A percentile compares a stretch with the other conserved stretches of the same genome.
These are phyloP conservation scores for Neonectria sp. DNA, from an alignment of 2,329 filamentous ascomycete genomes.

Conservation along the genomic window DNA sequence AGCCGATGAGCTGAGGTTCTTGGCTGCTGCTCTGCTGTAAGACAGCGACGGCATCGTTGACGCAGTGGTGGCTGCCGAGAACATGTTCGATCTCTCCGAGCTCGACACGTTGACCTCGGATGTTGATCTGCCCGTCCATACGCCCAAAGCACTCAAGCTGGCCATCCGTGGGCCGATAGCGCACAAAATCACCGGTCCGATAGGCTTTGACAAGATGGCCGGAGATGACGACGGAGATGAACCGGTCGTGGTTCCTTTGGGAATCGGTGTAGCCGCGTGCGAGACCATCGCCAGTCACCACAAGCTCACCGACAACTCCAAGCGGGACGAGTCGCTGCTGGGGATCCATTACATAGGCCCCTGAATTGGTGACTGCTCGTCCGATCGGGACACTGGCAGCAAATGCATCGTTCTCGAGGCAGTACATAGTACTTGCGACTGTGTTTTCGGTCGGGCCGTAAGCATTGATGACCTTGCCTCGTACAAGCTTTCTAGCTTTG, in stretches of 20 bases:
- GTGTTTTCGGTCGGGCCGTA: constrained; percentile 43
- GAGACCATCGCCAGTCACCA: constrained; percentile 43
- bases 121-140: constrained; percentile 43
- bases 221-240: neutral
- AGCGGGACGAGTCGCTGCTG: constrained; percentile 42
- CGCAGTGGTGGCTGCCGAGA: neutral
- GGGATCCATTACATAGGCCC: constrained; percentile 44
- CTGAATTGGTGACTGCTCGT: constrained; percentile 37
- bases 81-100: constrained; percentile 40
- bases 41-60: constrained; percentile 37
- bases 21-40: constrained; percentile 14
- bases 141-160: constrained; percentile 35
- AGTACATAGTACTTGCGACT: constrained; percentile 21
- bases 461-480: constrained; percentile 17
- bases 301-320: constrained; percentile 48
- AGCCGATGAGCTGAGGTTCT: constrained; percentile 18
- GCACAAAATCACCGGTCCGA: constrained; percentile 36
- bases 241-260: neutral
- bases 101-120: constrained; percentile 42
- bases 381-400: constrained; percentile 41
- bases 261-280: constrained; percentile 23
- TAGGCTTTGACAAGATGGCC: constrained; percentile 22
- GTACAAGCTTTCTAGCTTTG: constrained; percentile 4
- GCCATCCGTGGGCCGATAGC: constrained; percentile 32
- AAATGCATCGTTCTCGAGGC: constrained; percentile 6